These are phyloP conservation scores for Saccharomycopsis babjevae DNA, from an alignment of 805 yeast genomes.

Conservation along the genomic window DNA sequence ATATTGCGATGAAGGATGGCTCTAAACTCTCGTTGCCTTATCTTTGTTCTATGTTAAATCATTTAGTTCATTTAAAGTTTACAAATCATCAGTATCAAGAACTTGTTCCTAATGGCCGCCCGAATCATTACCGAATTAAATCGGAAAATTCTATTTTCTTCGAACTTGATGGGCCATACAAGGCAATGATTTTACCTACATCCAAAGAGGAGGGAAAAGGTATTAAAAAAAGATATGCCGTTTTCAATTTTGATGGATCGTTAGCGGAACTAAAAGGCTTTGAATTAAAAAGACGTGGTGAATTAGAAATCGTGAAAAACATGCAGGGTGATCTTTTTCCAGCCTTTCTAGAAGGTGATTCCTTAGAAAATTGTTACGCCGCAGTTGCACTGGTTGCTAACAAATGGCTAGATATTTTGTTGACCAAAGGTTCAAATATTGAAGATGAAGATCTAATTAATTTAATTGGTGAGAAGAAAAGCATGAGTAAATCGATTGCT, in stretches of 20 bases:
- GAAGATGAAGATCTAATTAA: slow-evolving; percentile 93
- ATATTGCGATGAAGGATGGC: slow-evolving; percentile 64
- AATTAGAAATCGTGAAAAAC: slow-evolving; percentile 81
- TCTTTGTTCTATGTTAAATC: slow-evolving; percentile 94
- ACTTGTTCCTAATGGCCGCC: slow-evolving; percentile 51
- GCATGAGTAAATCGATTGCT: slow-evolving; percentile 83
- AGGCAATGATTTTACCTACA: slow-evolving; percentile 94
- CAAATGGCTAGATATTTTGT: slow-evolving; percentile 91
- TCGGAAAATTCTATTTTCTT: slow-evolving; percentile 93
- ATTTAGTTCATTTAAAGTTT: slow-evolving; percentile 79
- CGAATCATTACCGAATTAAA: slow-evolving; percentile 58
- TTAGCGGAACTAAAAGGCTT: slow-evolving; percentile 95
- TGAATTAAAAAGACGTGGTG: slow-evolving; percentile 95
- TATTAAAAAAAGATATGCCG: slow-evolving; percentile 92
- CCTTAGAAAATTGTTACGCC: slow-evolving; percentile 69
- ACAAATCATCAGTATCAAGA: slow-evolving; percentile 94
- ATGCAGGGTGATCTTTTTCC: slow-evolving; percentile 93
- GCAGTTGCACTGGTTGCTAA: slow-evolving; percentile 91
- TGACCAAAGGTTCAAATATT: slow-evolving; percentile 72
- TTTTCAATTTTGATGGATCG: slow-evolving; percentile 88
- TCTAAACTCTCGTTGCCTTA: slow-evolving; percentile 70
- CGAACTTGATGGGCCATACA: slow-evolving; percentile 98
- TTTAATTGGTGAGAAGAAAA: slow-evolving; percentile 89
- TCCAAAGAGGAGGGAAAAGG: slow-evolving; percentile 97
- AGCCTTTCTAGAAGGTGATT: slow-evolving; percentile 75